Base-by-base conservation (phyloP, 2,329 filamentous ascomycete species). In the Fusarium siculi region DNA sequence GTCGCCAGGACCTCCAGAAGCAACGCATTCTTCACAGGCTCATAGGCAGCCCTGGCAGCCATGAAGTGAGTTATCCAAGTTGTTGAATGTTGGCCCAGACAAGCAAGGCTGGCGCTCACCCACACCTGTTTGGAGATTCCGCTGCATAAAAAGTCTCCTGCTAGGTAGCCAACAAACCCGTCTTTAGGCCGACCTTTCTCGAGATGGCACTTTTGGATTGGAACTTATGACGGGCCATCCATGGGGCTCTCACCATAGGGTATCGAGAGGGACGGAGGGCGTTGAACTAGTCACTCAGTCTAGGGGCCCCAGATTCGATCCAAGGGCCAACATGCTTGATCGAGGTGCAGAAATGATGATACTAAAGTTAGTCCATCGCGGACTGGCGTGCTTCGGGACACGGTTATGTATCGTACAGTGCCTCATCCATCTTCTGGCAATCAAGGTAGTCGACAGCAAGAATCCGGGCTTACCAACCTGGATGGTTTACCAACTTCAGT, bases 341-440 rank as follows among this genome's bases (percentile, higher is more conserved):
- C 66, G 57, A 63, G 72, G 43, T 59, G 54, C 52, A 56, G 60
- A 69, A 68, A 65, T 64, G 69, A 71, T 52, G 46, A 69, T 76
- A 62, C 59, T 63, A 40, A 28, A 28, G 34, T 39, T 30, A 61
- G 65, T 43, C 40, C 34, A 32, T 53, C 40, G 43, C 34, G 52
- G 47, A 74, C 58, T 46, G 59, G 28, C 49, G 50, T 60, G 52
- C 53, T 65, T 62, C 49, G 60, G 56, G 70, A 58, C 58, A 73
- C 40, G 42, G 39, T 10, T 28, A 23, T 40, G 36, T 62, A 58
- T 43, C 58, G 58, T 43, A 47, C 42, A 36, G 28, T 47, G 19
- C 40, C 25, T 54, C 39, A 43, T 44, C 37, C 14, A 44, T 43
- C 21, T 34, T 36, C 32, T 23, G 11, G 21, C 21, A 36, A 28